A percentile compares a stretch with the other conserved stretches of the same genome.
Conservation (phyloP, 169 alveolate genomes). For the Cystoisospora suis region DNA sequence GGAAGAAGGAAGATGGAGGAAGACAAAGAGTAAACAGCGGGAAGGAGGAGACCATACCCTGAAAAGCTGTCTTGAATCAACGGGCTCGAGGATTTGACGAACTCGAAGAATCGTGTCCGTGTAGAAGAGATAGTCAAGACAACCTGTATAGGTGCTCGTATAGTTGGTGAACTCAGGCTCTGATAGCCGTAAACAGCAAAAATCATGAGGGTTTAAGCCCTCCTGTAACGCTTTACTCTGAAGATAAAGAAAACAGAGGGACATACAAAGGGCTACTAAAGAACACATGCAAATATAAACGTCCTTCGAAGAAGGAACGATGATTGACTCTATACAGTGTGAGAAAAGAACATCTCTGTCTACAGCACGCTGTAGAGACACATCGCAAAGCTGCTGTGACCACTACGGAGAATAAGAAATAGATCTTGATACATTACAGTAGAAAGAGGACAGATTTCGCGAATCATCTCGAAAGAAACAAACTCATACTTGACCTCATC, state of each 20-base stretch:
- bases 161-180: constrained; percentile 82
- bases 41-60: background rate
- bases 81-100: constrained; percentile 12
- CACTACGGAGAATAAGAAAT: background rate
- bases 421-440: no score
- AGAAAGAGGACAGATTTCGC: no score
- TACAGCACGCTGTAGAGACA: background rate
- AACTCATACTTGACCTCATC: background rate
- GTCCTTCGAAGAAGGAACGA: background rate
- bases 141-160: constrained; percentile 76
- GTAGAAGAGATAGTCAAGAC: constrained; percentile 77
- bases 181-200: background rate
- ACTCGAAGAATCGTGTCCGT: background rate
- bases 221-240: constrained; percentile 29
- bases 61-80: constrained; percentile 1
- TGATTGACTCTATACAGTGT: background rate
- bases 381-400: background rate
- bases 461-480: background rate
- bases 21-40: background rate
- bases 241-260: background rate
- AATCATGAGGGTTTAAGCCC: background rate
- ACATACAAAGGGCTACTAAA: background rate
- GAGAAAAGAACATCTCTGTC: background rate
- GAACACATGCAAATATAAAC: background rate
- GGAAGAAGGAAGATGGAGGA: constrained; percentile 32